Evolutionary conservation across 306 rosid genomes (phyloP), one percentile per base, ranked within the genome.

Genomic region (Rubus idaeus): DNA sequence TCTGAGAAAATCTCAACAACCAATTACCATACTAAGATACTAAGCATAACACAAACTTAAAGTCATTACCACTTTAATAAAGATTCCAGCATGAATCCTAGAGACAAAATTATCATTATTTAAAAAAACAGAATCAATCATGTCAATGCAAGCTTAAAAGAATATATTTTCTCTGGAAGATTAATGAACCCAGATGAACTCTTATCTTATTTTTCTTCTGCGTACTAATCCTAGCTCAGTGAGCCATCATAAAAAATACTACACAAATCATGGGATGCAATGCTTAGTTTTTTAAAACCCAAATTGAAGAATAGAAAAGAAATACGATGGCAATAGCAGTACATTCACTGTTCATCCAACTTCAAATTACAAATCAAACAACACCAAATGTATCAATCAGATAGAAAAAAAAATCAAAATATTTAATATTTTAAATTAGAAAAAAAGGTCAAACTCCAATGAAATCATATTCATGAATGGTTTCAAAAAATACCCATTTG

Each of bases 351-450:
- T 23, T 23, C 26, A 23, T 75, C 73, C 84, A 77, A 79, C 75
- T 70, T 30, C 18, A 83, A 71, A 76, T 85, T 77, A 76, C 70
- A 83, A 72, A 79, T 64, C 47, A 78, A 79, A 86, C 78, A 79
- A 78, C 60, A 72, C 51, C 26, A 75, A 70, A 81, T 57, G 11
- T 17, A 77, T 18, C 56, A 57, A 5, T 30, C n/a, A 71, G 9
- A 5, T 5, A 46, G 2, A 6, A 6, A 68, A 49, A 1, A 3
- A 14, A 37, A 69, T 10, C 20, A 5, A 61, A 74, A 45, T 11
- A 26, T 0, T 30, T 30, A 30, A 30, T 30, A 30, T 30, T 30
- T 30, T 30, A 1, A 30, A 30, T 30, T 30, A 30, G 2, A 30
- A 30, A 66, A 75, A 47, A 69, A n/a, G n/a, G n/a, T n/a, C n/a